Evolutionary conservation across 2,329 filamentous ascomycete genomes (phyloP).

Genomic region (Aspergillus puulaauensis): DNA sequence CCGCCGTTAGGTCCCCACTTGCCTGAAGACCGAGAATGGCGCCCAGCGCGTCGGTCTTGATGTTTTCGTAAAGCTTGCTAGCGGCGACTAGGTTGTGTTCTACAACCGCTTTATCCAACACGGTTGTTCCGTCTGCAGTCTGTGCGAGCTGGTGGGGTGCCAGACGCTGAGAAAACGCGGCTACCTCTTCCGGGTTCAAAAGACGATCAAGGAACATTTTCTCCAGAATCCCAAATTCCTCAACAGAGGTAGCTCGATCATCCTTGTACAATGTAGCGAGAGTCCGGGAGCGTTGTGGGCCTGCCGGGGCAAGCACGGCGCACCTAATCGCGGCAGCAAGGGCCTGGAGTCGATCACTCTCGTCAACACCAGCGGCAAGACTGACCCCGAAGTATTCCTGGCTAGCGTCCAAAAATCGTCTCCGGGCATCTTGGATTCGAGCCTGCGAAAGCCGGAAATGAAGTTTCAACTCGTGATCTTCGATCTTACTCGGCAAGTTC

Average conservation of each 20-base stretch:
- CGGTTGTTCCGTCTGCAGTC: slow-evolving; percentile 87
- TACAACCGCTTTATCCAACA: slow-evolving; percentile 87
- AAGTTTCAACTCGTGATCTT: slow-evolving; percentile 71
- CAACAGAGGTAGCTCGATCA: slow-evolving; percentile 71
- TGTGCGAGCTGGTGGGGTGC: slow-evolving; percentile 85
- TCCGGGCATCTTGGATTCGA: slow-evolving; percentile 85
- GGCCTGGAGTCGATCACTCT: slow-evolving; percentile 81
- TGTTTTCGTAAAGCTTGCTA: slow-evolving; percentile 76
- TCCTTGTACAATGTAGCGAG: slow-evolving; percentile 90
- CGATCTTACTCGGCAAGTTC: slow-evolving; percentile 76
- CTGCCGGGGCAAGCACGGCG: slow-evolving; percentile 87
- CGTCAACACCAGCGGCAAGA: slow-evolving; percentile 73
- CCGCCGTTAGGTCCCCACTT: slow-evolving; percentile 45
- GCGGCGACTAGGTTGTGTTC: slow-evolving; percentile 93
- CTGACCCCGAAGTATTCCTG: slow-evolving; percentile 86
- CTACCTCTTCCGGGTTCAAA: slow-evolving; percentile 76
- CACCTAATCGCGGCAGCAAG: slow-evolving; percentile 87
- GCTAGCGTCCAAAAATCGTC: slow-evolving; percentile 84
- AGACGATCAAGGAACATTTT: slow-evolving; percentile 96
- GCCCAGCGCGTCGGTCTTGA: slow-evolving; percentile 72
- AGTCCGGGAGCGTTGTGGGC: slow-evolving; percentile 75
- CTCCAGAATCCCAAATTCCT: slow-evolving; percentile 85
- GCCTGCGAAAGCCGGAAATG: slow-evolving; percentile 91
- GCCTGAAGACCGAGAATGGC: slow-evolving; percentile 71
- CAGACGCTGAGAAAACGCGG: slow-evolving; percentile 77